phyloP scores from a whole-genome alignment of 805 yeast genomes.

The Ogataea trehalophila region DNA sequence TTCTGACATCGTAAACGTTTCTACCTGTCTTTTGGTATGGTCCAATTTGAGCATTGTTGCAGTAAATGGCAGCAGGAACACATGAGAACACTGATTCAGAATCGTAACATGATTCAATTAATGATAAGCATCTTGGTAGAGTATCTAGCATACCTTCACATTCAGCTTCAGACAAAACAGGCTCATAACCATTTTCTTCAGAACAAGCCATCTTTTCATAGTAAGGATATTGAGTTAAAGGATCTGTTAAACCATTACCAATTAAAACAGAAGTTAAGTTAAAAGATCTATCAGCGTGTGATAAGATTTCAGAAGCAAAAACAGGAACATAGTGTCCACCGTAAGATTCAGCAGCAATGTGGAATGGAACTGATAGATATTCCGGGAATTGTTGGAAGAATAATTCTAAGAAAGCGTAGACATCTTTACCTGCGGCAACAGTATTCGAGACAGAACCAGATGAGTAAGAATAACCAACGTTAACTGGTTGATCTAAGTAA shows the following conservation, averaged over 20 bases:
- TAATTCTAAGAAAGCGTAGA: slow-evolving; percentile 74
- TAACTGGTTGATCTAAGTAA: slow-evolving; percentile 90
- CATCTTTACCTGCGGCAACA: slow-evolving; percentile 82
- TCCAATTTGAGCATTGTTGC: slow-evolving; percentile 59
- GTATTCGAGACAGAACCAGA: slow-evolving; percentile 58
- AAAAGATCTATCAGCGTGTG: slow-evolving; percentile 50
- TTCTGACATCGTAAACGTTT: slow-evolving; percentile 63
- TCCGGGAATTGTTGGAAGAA: slow-evolving; percentile 84
- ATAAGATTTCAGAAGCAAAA: slow-evolving; percentile 52
- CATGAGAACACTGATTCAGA: slow-evolving; percentile 52
- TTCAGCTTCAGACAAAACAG: slow-evolving; percentile 64
- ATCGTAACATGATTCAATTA: slow-evolving; percentile 63
- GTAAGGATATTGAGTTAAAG: slow-evolving; percentile 69
- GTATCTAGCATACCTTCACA: slow-evolving; percentile 60
- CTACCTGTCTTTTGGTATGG: slow-evolving; percentile 53
- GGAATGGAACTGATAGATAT: slow-evolving; percentile 53
- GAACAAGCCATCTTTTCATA: slow-evolving; percentile 96
- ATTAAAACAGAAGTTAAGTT: slow-evolving; percentile 76
- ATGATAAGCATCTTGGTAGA: slow-evolving; percentile 59
- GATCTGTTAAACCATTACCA: slow-evolving; percentile 92
- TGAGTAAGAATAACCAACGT: slow-evolving; percentile 87
- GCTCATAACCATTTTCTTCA: slow-evolving; percentile 66
- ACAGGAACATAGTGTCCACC: slow-evolving; percentile 82
- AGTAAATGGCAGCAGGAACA: slow-evolving; percentile 60
- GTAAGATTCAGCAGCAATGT: slow-evolving; percentile 80